Evolutionary conservation across 2,329 filamentous ascomycete genomes (phyloP).

Genomic region (Podosphaera fusca): DNA sequence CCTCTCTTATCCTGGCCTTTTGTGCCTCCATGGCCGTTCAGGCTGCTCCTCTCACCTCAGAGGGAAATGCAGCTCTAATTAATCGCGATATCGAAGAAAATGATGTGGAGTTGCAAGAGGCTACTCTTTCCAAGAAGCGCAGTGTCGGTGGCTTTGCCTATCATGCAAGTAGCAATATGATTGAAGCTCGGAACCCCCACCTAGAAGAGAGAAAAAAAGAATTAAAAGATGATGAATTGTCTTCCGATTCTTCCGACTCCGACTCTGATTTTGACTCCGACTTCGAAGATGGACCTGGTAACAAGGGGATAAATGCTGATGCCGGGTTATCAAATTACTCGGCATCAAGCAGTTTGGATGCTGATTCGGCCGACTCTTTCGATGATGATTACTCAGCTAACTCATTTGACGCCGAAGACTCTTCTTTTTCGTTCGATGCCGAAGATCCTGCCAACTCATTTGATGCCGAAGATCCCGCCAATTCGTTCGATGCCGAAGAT

Average conservation of each 20-base stretch:
- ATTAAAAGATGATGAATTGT: not conserved
- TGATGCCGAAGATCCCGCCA: too few relatives aligned
- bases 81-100: conserved; percentile 2
- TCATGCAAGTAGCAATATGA: not conserved
- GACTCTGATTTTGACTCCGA: not conserved
- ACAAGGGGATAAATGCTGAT: too few relatives aligned
- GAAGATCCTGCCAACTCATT: too few relatives aligned
- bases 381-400: too few relatives aligned
- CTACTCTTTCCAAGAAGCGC: not conserved
- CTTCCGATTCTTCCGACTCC: not conserved
- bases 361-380: too few relatives aligned
- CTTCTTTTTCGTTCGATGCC: too few relatives aligned
- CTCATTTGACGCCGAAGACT: too few relatives aligned
- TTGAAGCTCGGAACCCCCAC: too few relatives aligned
- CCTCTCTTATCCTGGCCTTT: conserved; percentile 10
- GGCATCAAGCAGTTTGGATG: too few relatives aligned
- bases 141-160: not conserved
- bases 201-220: not conserved
- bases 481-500: too few relatives aligned
- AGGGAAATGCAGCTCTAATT: not conserved
- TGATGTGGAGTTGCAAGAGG: not conserved
- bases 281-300: not conserved
- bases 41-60: conserved; percentile 4
- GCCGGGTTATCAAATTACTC: too few relatives aligned
- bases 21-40: conserved; percentile 10